Conservation (phyloP, 1,284 basidiomycete genomes). For the Malassezia arunalokei region DNA sequence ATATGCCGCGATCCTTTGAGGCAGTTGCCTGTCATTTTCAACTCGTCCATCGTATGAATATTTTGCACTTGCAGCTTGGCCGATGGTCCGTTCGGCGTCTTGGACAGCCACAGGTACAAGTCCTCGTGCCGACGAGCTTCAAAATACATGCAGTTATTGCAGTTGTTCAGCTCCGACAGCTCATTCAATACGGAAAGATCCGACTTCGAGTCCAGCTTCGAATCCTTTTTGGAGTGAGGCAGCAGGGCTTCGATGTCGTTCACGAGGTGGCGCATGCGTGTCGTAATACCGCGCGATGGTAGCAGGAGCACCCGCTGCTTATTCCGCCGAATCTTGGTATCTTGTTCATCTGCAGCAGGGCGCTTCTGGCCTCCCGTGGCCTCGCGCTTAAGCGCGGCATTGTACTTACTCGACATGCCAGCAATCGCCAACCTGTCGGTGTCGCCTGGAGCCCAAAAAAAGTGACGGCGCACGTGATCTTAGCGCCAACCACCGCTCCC, state of each 20-base stretch:
- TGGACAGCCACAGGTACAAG: constrained; percentile 89
- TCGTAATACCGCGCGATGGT: constrained; percentile 84
- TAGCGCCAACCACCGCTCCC: no score
- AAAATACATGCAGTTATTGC: constrained; percentile 95
- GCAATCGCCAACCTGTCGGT: no score
- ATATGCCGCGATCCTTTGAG: constrained; percentile 86
- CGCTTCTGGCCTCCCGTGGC: constrained; percentile 7
- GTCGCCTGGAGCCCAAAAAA: no score
- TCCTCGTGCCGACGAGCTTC: constrained; percentile 82
- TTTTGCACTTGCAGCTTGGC: constrained; percentile 97
- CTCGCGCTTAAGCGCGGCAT: constrained; percentile 9
- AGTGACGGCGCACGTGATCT: no score
- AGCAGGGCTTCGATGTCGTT: constrained; percentile 78
- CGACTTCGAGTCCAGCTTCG: constrained; percentile 77
- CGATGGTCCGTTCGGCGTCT: constrained; percentile 93
- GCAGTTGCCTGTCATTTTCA: constrained; percentile 99
- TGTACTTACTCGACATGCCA: constrained; percentile 15
- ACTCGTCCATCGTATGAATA: constrained; percentile 98
- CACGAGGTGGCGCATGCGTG: constrained; percentile 95
- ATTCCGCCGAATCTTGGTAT: constrained; percentile 34
- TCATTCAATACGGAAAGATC: constrained; percentile 87
- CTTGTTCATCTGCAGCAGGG: constrained; percentile 9
- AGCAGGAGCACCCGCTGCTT: constrained; percentile 69
- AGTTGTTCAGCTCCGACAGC: constrained; percentile 92
- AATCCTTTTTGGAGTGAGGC: constrained; percentile 81